Evolutionary conservation across 305 asterid species (phyloP).

Genomic region (Fraxinus ornus): DNA sequence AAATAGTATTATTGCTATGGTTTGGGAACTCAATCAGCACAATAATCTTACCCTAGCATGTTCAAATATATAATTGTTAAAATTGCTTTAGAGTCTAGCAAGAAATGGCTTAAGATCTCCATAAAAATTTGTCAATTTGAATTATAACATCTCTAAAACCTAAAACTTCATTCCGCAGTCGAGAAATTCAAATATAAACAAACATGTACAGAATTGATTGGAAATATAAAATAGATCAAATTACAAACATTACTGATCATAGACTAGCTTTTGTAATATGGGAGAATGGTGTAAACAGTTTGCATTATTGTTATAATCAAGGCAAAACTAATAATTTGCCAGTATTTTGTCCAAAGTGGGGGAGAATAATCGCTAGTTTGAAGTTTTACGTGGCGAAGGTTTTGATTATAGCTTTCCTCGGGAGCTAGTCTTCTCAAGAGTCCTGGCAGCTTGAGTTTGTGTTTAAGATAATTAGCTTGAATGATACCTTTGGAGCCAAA

Average conservation of each 20-base stretch:
- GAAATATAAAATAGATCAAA: neutral
- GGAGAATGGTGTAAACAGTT: constrained; percentile 10
- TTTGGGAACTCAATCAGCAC: neutral
- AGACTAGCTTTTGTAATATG: constrained; percentile 1
- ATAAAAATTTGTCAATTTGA: neutral
- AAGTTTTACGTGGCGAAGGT: constrained; percentile 11
- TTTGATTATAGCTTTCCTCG: neutral
- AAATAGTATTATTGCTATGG: neutral
- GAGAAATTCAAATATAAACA: neutral
- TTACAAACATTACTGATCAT: neutral
- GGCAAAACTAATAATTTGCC: constrained; percentile 11
- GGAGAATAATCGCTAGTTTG: constrained; percentile 10
- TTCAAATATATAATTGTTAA: no score
- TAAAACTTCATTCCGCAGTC: no score
- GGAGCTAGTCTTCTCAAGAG: neutral
- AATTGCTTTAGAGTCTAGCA: no score
- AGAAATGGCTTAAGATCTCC: no score
- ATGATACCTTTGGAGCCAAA: neutral
- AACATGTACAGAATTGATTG: neutral
- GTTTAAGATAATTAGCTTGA: constrained; percentile 3
- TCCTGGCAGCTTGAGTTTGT: constrained; percentile 5
- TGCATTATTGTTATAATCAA: neutral
- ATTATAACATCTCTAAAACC: no score
- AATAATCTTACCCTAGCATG: neutral
- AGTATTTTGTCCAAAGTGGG: constrained; percentile 19